Base-by-base conservation (phyloP, 768 basidiomycete species). In the Tricholoma sp. region DNA sequence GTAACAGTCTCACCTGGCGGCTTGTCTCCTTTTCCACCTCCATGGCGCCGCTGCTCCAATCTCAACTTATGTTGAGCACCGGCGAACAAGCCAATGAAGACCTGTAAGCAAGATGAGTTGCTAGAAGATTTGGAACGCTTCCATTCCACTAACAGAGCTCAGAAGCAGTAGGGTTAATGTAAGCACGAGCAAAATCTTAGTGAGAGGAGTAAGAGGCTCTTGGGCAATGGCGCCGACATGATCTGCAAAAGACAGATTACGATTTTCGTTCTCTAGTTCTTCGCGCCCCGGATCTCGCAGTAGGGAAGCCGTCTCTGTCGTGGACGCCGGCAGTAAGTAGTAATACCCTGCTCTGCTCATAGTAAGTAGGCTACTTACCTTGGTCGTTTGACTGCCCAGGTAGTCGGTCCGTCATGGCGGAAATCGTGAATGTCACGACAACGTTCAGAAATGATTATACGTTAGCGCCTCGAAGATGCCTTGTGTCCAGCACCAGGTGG, bases 31-130 rank as follows among this genome's bases (percentile, higher is more conserved):
- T 62, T 63, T 12, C 66, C 64, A 57, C 67, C 72, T 27, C 71
- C 75, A 11, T 78, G 71, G 46, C 74, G 76, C 18, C 68, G 70
- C 14, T 62, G 66, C 55, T 77, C 76, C n/a, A 78, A 64, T 59
- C 82, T 82, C 53, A 94, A 78, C 59, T 84, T 86, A 66, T 90
- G 88, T 68, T 92, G 84, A 1, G 88, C 86, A 9, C 97, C 97
- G 31, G 93, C 88, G 70, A 94, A 98, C 4, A 99, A 77, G 9
- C 96, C 96, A 59, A 95, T 86, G 71, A 96, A 95, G n/a, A 91
- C 79, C 81, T 82, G 37, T 10, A 50, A 43, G 18, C 1, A 8
- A 32, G 3, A 49, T 45, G 41, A 46, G 43, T n/a, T 50, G 29
- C 8, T 39, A 45, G n/a, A 21, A 9, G 7, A 9, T 4, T 10